Evolutionary conservation across 164 flowering plant genomes (phyloP).

Genomic region (Protea cynaroides): DNA sequence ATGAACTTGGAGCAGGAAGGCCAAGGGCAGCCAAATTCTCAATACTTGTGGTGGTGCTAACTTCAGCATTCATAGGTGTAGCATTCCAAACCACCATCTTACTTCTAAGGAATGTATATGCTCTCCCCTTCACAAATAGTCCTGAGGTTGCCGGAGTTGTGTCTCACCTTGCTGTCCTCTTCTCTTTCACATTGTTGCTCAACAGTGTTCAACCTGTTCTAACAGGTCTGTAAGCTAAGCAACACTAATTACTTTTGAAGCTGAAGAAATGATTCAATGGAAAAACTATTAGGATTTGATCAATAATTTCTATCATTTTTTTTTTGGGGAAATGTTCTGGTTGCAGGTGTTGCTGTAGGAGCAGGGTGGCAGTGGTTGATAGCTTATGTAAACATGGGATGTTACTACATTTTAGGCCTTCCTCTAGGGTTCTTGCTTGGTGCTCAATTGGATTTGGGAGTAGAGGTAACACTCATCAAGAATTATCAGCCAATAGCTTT

Average conservation of each 20-base stretch:
- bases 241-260: no score
- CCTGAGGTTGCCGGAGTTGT: background rate
- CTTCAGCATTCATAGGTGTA: background rate
- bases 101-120: background rate
- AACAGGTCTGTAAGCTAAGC: background rate
- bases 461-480: slow-evolving; percentile 13
- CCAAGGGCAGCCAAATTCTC: slow-evolving; percentile 19
- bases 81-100: background rate
- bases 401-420: slow-evolving; percentile 28
- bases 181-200: slow-evolving; percentile 3
- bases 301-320: background rate
- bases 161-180: background rate
- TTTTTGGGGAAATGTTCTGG: background rate
- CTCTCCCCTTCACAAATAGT: slow-evolving; percentile 3
- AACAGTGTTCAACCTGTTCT: slow-evolving; percentile 13
- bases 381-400: slow-evolving; percentile 28
- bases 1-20: slow-evolving; percentile 18
- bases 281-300: no score
- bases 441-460: slow-evolving; percentile 18
- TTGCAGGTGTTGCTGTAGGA: slow-evolving; percentile 36
- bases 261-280: no score
- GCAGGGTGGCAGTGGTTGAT: slow-evolving; percentile 37
- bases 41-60: background rate
- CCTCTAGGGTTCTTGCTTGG: slow-evolving; percentile 5
- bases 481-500: no score